Conservation (phyloP, 2,329 filamentous ascomycete species). For the Trichoderma citrinoviride region DNA sequence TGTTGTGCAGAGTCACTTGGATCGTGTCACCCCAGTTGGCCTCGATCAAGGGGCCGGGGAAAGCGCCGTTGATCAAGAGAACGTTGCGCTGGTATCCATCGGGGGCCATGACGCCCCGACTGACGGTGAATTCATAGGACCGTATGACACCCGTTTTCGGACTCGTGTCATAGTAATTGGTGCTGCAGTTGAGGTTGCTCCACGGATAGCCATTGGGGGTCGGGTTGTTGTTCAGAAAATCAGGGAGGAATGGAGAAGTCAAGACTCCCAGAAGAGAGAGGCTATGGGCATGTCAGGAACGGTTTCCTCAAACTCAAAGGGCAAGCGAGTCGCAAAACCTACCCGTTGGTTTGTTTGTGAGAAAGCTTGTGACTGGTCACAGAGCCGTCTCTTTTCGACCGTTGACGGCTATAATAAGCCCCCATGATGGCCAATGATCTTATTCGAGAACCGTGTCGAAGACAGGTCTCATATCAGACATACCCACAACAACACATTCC, state of each 20-base stretch:
- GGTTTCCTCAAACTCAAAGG: background rate
- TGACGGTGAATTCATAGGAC: slow-evolving; percentile 54
- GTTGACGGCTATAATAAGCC: background rate
- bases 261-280: slow-evolving; percentile 43
- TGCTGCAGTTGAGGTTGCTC: slow-evolving; percentile 45
- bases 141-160: slow-evolving; percentile 56
- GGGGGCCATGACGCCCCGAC: slow-evolving; percentile 49
- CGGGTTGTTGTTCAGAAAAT: slow-evolving; percentile 49
- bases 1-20: slow-evolving; percentile 67
- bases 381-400: background rate
- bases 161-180: slow-evolving; percentile 49
- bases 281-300: slow-evolving; percentile 25
- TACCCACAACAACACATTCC: background rate
- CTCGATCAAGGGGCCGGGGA: slow-evolving; percentile 64
- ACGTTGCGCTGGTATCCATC: slow-evolving; percentile 54
- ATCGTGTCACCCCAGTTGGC: slow-evolving; percentile 63
- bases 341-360: slow-evolving; percentile 43
- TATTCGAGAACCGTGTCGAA: background rate
- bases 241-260: slow-evolving; percentile 38
- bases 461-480: background rate
- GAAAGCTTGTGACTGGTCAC: slow-evolving; percentile 25
- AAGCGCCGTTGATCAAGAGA: slow-evolving; percentile 63
- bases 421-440: slow-evolving; percentile 17
- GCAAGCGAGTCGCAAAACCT: slow-evolving; percentile 4
- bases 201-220: slow-evolving; percentile 51